Evolutionary conservation across 169 alveolate genomes (phyloP), one percentile per base, ranked within the genome.

Genomic region (Plasmodium coatneyi): DNA sequence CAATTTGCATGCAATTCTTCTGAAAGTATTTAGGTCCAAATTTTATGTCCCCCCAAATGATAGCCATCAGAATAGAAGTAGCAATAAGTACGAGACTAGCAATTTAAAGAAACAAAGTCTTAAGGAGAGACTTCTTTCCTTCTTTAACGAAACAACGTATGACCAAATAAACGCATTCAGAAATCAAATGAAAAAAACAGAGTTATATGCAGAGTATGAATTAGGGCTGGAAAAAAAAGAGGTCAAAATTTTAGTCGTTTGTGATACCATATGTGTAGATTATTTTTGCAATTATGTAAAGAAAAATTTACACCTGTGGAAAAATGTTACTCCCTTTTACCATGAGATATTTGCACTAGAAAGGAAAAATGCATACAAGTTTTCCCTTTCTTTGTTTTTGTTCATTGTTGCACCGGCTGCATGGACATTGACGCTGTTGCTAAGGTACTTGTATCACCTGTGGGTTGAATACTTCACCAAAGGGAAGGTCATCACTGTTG

Each of bases 391-490:
- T 9, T 41, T 91, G 39, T 91, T 91, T 71, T 52, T 91, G 82
- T 91, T 80, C 74, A 82, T 91, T 46, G 71, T 91, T 70, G 95
- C 95, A 0, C 95, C 95, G 2, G 22, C 71, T 5, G 92, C 95
- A 30, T 91, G 95, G 95, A 43, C 82, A 81, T 3, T 91, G 6
- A 91, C 95, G 5, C 82, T 81, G 12, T 39, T 91, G 60, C 16
- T 81, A 60, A 70, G 74, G 82, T 91, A 49, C 34, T 80, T 80
- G 14, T 91, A 91, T 70, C n/a, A 81, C 54, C 25, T 80, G 1
- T 91, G 95, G 95, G 49, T 91, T 49, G 95, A 91, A 54, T 91
- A 80, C 41, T 91, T 91, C 78, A 91, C 95, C 16, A 91, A 91
- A 49, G 95, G 95, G 36, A 91, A 91, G 76, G 84, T 34, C 19